phyloP scores from a whole-genome alignment of 805 yeast genomes.

The Sugiyamaella chiloensis region DNA sequence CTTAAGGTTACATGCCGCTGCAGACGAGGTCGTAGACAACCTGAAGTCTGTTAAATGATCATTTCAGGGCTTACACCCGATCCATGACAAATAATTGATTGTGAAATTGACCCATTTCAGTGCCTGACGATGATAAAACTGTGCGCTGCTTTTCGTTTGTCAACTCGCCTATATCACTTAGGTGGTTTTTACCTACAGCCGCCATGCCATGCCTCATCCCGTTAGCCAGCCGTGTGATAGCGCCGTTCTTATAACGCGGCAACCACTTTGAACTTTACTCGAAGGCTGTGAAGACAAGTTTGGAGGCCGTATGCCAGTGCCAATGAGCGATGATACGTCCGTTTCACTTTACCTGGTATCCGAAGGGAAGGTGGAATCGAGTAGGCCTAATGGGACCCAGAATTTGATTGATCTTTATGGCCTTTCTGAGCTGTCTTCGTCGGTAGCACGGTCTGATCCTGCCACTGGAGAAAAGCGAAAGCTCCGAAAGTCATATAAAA shows the following conservation, averaged over 20 bases:
- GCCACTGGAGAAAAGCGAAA: slow-evolving; percentile 92
- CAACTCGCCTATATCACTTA: no score
- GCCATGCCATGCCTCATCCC: no score
- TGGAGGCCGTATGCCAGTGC: slow-evolving; percentile 7
- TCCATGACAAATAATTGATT: no score
- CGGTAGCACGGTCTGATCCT: slow-evolving; percentile 82
- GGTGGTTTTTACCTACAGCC: no score
- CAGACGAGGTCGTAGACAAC: no score
- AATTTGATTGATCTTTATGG: slow-evolving; percentile 70
- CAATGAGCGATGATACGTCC: slow-evolving; percentile 7
- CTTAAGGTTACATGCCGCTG: no score
- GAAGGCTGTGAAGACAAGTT: no score
- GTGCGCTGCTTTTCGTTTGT: no score
- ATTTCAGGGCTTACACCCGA: no score
- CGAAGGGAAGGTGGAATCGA: slow-evolving; percentile 12
- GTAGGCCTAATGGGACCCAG: slow-evolving; percentile 53
- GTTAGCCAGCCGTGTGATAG: not conserved
- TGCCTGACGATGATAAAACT: no score
- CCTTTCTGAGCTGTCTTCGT: slow-evolving; percentile 61
- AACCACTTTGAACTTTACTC: not conserved
- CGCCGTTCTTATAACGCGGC: not conserved
- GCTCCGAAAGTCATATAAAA: slow-evolving; percentile 89
- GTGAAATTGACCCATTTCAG: no score
- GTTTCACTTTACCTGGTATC: slow-evolving; percentile 9
- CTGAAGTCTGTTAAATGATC: no score